Conservation (phyloP, 2,329 filamentous ascomycete genomes). For the Xenoacremonium recifei region DNA sequence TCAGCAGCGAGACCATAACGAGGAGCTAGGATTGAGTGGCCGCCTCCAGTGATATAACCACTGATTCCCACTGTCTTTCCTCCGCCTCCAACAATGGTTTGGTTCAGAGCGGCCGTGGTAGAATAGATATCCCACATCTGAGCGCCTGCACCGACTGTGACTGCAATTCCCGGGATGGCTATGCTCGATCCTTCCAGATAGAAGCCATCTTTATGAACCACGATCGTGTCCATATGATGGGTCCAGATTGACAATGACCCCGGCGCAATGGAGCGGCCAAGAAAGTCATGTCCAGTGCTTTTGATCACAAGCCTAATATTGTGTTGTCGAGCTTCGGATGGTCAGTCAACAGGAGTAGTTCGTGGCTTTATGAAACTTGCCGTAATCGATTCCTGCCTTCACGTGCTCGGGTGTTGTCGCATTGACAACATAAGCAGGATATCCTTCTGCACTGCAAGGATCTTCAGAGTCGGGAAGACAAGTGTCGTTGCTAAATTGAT, state of each 20-base stretch:
- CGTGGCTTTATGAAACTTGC: no score
- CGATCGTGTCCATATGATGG: slow-evolving; percentile 42
- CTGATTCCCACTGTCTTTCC: slow-evolving; percentile 57
- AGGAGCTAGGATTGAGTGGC: slow-evolving; percentile 54
- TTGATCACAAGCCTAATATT: slow-evolving; percentile 43
- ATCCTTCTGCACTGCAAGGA: slow-evolving; percentile 34
- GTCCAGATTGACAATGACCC: slow-evolving; percentile 56
- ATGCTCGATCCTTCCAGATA: slow-evolving; percentile 38
- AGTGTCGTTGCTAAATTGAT: slow-evolving; percentile 49
- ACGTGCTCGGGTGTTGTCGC: slow-evolving; percentile 33
- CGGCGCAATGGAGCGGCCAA: slow-evolving; percentile 44
- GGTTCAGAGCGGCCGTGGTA: slow-evolving; percentile 40
- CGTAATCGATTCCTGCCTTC: slow-evolving; percentile 40
- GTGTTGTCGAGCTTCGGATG: slow-evolving; percentile 33
- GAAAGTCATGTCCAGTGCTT: slow-evolving; percentile 41
- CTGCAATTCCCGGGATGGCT: slow-evolving; percentile 44
- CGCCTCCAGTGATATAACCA: slow-evolving; percentile 61
- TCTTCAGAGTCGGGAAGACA: slow-evolving; percentile 42
- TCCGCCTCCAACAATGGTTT: slow-evolving; percentile 54
- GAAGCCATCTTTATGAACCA: slow-evolving; percentile 39
- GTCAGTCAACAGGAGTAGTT: not conserved
- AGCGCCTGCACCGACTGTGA: slow-evolving; percentile 53
- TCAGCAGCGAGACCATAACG: slow-evolving; percentile 61
- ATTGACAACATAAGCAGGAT: slow-evolving; percentile 36
- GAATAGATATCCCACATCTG: slow-evolving; percentile 49